Evolutionary conservation across 139 green algal species (phyloP).

Genomic region (Chara braunii): DNA sequence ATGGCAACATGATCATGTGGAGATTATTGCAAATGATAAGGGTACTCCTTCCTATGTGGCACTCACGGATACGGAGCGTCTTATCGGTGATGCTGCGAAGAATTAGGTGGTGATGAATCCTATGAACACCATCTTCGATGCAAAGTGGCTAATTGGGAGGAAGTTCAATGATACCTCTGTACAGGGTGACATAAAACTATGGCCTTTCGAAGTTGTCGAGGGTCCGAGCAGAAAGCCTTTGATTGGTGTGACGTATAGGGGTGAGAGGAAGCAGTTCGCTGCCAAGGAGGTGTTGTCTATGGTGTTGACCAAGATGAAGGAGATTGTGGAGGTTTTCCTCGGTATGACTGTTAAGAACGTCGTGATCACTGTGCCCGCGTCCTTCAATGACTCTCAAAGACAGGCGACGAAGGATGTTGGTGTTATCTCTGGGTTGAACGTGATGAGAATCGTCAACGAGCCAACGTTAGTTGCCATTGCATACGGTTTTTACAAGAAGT

Average conservation of each 20-base stretch:
- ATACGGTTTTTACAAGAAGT: conserved; percentile 78
- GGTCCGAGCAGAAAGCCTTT: conserved; percentile 78
- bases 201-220: conserved; percentile 64
- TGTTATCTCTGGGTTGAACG: conserved; percentile 87
- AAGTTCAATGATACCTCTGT: conserved; percentile 72
- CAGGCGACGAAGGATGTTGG: conserved; percentile 96
- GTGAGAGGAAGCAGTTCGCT: conserved; percentile 78
- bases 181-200: conserved; percentile 86
- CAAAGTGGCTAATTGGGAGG: conserved; percentile 93
- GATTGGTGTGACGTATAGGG: conserved; percentile 86
- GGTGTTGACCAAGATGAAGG: conserved; percentile 97
- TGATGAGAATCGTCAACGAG: conserved; percentile 96
- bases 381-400: conserved; percentile 97
- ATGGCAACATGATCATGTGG: conserved; percentile 48
- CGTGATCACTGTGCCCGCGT: conserved; percentile 91
- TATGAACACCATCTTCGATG: conserved; percentile 94
- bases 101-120: conserved; percentile 95
- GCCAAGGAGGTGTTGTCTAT: conserved; percentile 93
- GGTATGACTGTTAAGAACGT: conserved; percentile 78
- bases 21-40: conserved; percentile 75
- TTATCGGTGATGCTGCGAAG: conserved; percentile 84
- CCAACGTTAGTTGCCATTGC: conserved; percentile 86
- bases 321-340: conserved; percentile 73
- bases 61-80: conserved; percentile 93
- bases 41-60: conserved; percentile 87